phyloP scores from a whole-genome alignment of 2,329 filamentous ascomycete species.

The Monascus ruber region DNA sequence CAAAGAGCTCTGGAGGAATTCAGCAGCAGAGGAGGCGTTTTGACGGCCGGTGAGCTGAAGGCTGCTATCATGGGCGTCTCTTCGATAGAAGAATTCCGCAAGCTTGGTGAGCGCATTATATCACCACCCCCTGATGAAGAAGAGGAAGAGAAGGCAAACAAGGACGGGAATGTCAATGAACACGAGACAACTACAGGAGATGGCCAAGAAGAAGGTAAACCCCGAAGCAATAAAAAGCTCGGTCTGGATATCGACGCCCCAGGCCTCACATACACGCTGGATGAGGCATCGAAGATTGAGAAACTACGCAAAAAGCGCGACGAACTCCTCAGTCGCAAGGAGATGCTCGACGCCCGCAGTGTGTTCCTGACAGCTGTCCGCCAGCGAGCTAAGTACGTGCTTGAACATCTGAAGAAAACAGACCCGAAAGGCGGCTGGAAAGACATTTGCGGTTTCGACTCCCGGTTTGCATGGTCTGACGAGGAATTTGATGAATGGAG shows the following conservation, averaged over 20 bases:
- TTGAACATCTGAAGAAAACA: constrained; percentile 33
- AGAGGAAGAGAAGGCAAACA: constrained; percentile 1
- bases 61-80: constrained; percentile 25
- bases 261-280: constrained; percentile 22
- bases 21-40: constrained; percentile 32
- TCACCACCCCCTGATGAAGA: constrained; percentile 16
- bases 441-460: constrained; percentile 39
- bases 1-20: constrained; percentile 18
- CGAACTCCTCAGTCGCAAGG: constrained; percentile 23
- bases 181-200: constrained; percentile 4
- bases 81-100: constrained; percentile 31
- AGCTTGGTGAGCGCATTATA: constrained; percentile 28
- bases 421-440: constrained; percentile 37
- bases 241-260: constrained; percentile 18
- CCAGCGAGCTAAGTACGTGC: constrained; percentile 28
- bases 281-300: constrained; percentile 28
- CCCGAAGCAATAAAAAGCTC: constrained; percentile 13
- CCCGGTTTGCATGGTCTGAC: constrained; percentile 36
- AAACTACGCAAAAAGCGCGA: constrained; percentile 24
- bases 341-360: constrained; percentile 32
- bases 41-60: constrained; percentile 32
- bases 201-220: constrained; percentile 1
- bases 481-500: constrained; percentile 39
- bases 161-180: constrained; percentile 8
- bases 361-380: constrained; percentile 32